These are phyloP conservation scores for Penicillium glabrum DNA, from an alignment of 2,329 filamentous ascomycete genomes.

Conservation along the genomic window DNA sequence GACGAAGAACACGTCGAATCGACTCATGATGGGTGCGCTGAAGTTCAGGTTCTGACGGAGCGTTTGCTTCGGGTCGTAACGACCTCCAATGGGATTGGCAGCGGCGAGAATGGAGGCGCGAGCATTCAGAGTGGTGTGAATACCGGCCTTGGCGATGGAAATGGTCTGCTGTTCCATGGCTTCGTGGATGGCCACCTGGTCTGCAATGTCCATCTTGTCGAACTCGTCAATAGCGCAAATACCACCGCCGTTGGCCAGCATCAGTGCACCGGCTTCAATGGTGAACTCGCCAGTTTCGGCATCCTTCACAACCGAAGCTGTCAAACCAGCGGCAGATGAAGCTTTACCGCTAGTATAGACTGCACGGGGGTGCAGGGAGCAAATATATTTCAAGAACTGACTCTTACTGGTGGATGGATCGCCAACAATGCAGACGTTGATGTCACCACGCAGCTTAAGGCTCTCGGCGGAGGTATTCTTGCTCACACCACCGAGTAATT, in stretches of 20 bases:
- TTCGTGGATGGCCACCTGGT: constrained; percentile 99
- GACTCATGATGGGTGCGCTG: constrained; percentile 98
- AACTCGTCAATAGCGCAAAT: constrained; percentile 99
- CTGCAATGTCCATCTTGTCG: constrained; percentile 97
- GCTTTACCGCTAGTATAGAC: constrained; percentile 98
- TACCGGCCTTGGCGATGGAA: constrained; percentile 96
- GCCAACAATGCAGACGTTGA: constrained; percentile 98
- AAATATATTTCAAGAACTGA: constrained; percentile 94
- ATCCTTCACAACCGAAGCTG: constrained; percentile 94
- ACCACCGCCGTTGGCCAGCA: constrained; percentile 87
- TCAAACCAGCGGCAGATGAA: constrained; percentile 94
- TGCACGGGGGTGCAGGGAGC: constrained; percentile 91
- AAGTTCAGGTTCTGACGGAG: constrained; percentile 96
- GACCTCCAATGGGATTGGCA: constrained; percentile 90
- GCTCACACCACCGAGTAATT: constrained; percentile 92
- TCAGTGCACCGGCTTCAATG: constrained; percentile 95
- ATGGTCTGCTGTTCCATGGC: constrained; percentile 99
- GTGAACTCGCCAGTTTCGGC: constrained; percentile 98
- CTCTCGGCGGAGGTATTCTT: constrained; percentile 84
- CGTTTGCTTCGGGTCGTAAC: constrained; percentile 93
- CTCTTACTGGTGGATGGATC: constrained; percentile 97
- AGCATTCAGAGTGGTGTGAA: constrained; percentile 95
- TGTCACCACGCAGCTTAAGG: constrained; percentile 93
- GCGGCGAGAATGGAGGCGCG: constrained; percentile 93
- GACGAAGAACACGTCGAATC: constrained; percentile 98